A percentile compares a stretch with the other conserved stretches of the same genome.
These are phyloP conservation scores for Pseudonitzschia multiseries DNA, from an alignment of 108 stramenopile genomes.

Conservation along the genomic window DNA sequence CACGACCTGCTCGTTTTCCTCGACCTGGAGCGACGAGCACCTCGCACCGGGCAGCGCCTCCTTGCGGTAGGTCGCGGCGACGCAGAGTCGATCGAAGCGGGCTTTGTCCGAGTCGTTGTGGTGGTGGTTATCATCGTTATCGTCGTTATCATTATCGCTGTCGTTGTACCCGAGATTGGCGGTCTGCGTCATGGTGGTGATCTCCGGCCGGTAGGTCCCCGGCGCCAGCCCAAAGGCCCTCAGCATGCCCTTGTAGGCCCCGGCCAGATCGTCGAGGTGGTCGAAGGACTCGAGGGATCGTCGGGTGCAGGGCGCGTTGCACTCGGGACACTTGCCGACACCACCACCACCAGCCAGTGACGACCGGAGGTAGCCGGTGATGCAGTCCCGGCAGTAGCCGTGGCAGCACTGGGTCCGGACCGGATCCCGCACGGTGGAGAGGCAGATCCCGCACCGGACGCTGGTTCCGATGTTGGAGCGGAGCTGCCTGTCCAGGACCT, in stretches of 20 bases:
- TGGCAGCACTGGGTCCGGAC: constrained; percentile 57
- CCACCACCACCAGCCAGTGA: no score
- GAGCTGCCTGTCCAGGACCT: constrained; percentile 27
- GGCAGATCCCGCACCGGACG: constrained; percentile 42
- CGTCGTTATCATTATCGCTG: constrained; percentile 16
- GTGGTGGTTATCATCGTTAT: constrained; percentile 27
- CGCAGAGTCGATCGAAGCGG: constrained; percentile 31
- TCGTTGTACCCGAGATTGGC: constrained; percentile 12
- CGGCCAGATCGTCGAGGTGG: constrained; percentile 51
- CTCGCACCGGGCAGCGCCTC: constrained; percentile 14
- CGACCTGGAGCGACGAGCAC: constrained; percentile 15
- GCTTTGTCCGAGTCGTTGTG: constrained; percentile 7
- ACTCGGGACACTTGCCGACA: constrained; percentile 54
- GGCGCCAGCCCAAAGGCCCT: constrained; percentile 62
- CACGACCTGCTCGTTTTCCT: constrained; percentile 34
- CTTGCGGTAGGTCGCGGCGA: constrained; percentile 23
- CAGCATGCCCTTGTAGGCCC: constrained; percentile 51
- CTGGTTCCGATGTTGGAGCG: constrained; percentile 39
- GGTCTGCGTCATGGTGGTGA: constrained; percentile 66
- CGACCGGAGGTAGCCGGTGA: constrained; percentile 25
- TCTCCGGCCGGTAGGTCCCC: constrained; percentile 31
- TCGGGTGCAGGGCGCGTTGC: constrained; percentile 40
- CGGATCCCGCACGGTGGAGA: constrained; percentile 28
- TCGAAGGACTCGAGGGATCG: constrained; percentile 32
- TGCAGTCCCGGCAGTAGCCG: constrained; percentile 60